Conservation (phyloP, 768 basidiomycete genomes). For the Pulveroboletus sp. region DNA sequence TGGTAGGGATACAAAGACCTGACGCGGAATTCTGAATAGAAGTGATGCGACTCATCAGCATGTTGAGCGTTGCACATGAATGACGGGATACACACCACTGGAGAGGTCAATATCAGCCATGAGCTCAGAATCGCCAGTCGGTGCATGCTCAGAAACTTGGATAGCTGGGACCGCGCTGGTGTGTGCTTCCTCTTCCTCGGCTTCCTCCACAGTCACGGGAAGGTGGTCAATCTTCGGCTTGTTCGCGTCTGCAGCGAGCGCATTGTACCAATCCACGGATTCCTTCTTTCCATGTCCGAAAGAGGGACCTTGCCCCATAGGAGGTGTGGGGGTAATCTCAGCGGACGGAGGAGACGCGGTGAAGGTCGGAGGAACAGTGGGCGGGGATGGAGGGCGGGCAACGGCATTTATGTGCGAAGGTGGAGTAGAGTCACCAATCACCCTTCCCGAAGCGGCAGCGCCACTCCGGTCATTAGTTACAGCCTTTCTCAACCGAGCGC, state of each 20-base stretch:
- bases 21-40: constrained; percentile 60
- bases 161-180: constrained; percentile 48
- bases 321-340: constrained; percentile 14
- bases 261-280: constrained; percentile 90
- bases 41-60: neutral
- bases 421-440: constrained; percentile 72
- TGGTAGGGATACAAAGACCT: constrained; percentile 83
- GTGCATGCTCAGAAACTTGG: constrained; percentile 47
- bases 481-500: constrained; percentile 66
- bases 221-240: constrained; percentile 41
- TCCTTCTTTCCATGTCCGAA: constrained; percentile 54
- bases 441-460: constrained; percentile 65
- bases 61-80: neutral
- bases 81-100: constrained; percentile 41
- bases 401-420: constrained; percentile 63
- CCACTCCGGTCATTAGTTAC: constrained; percentile 83
- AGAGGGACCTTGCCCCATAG: constrained; percentile 15
- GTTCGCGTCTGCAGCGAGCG: constrained; percentile 68
- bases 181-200: constrained; percentile 47
- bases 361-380: neutral
- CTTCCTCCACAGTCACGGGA: constrained; percentile 58
- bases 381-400: constrained; percentile 38
- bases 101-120: constrained; percentile 73
- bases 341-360: constrained; percentile 19
- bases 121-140: constrained; percentile 44